These are phyloP conservation scores for Talaromyces sp. DNA, from an alignment of 2,329 filamentous ascomycete genomes.

Conservation along the genomic window DNA sequence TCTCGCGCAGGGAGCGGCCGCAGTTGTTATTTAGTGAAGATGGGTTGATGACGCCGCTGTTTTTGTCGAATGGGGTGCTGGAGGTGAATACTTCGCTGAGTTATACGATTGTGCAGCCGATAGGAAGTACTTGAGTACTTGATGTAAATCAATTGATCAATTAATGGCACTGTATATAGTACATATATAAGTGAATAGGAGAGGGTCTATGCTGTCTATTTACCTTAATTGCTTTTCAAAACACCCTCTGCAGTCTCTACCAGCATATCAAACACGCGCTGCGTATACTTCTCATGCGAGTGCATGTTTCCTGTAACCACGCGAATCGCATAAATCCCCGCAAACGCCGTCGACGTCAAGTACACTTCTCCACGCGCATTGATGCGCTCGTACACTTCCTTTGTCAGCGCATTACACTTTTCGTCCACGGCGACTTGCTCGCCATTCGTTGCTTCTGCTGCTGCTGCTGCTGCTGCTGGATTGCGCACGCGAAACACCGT, in stretches of 20 bases:
- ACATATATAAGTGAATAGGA: background rate
- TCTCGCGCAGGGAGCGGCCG: conserved; percentile 43
- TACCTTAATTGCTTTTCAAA: background rate
- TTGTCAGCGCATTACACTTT: conserved; percentile 62
- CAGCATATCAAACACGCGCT: conserved; percentile 67
- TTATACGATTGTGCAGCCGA: conserved; percentile 39
- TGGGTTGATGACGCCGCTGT: conserved; percentile 41
- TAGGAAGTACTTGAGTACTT: conserved; percentile 21
- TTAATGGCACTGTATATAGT: background rate
- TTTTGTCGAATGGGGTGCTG: conserved; percentile 45
- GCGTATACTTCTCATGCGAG: conserved; percentile 66
- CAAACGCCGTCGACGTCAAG: conserved; percentile 70
- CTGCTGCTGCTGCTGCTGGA: conserved; percentile 15
- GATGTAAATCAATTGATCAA: background rate
- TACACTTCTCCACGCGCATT: conserved; percentile 73
- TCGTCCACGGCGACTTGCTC: conserved; percentile 31
- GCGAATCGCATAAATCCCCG: conserved; percentile 69
- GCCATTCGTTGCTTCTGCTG: conserved; percentile 1
- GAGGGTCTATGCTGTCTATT: background rate
- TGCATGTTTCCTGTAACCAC: conserved; percentile 68
- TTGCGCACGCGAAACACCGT: conserved; percentile 66
- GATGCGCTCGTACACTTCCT: conserved; percentile 67
- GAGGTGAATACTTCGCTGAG: conserved; percentile 28
- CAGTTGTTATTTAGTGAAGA: conserved; percentile 47
- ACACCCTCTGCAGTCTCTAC: conserved; percentile 58